Evolutionary conservation across 129 eudicot genomes (phyloP), one percentile per base, ranked within the genome.

Genomic region (Escallonia rubra): DNA sequence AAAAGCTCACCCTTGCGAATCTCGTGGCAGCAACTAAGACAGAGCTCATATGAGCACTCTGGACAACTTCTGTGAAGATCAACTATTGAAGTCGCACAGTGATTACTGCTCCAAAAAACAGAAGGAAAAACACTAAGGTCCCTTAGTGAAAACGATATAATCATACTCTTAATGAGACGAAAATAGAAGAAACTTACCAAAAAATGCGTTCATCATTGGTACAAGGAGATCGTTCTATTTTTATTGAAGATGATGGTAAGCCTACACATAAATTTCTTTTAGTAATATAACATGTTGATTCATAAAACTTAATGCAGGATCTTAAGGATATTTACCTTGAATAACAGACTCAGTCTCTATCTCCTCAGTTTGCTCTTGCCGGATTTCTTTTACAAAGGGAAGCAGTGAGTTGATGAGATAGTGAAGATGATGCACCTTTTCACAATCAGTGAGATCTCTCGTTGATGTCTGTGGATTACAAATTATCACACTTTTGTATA

Each of bases 51-150:
- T 39, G 80, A 76, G 81, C 98, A 93, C 49, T 70, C 72, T 42
- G 92, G 90, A 72, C 98, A 93, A 73, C 98, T 86, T 72, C 98
- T 81, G 44, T 93, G 98, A 72, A 93, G 86, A 84, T 93, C 96
- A 66, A 87, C 70, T n/a, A 93, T 89, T 49, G 98, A 93, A 14
- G 96, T 89, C 72, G 92, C 76, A 74, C 98, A 93, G 64, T 84
- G 75, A 76, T 93, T 81, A 76, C 98, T 93, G 88, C 41, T 70
- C 57, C 61, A 73, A 67, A 49, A 8, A 45, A 58, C 39, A 58
- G 15, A 66, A 42, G 44, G 41, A 14, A 66, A 42, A 51, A 51
- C 10, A 58, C 59, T 73, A 59, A 74, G 61, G 39, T 59, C 11
- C 34, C 34, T 23, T 71, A 49, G 72, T 1, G 34, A 23, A 59